phyloP scores from a whole-genome alignment of 1,139 yeast genomes.

The Zygoascus hellenicus region DNA sequence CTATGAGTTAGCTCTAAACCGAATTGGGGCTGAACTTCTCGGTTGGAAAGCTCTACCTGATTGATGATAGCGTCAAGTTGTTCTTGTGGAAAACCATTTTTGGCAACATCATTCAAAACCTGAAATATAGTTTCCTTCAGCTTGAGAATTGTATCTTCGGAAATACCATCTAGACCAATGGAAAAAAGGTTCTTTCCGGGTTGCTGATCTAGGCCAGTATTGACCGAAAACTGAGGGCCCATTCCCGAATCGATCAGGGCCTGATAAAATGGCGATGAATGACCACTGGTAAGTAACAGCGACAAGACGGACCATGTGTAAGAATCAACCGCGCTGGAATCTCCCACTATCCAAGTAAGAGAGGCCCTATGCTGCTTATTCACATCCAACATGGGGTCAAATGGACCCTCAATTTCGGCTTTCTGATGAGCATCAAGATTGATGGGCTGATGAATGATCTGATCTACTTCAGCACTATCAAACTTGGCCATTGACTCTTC shows the following conservation, averaged over 20 bases:
- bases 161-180: slow-evolving; percentile 77
- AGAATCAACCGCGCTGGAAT: slow-evolving; percentile 60
- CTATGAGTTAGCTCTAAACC: slow-evolving; percentile 76
- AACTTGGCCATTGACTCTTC: slow-evolving; percentile 48
- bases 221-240: slow-evolving; percentile 83
- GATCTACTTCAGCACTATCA: slow-evolving; percentile 29
- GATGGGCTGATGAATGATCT: slow-evolving; percentile 40
- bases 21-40: slow-evolving; percentile 84
- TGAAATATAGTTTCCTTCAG: slow-evolving; percentile 42
- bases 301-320: slow-evolving; percentile 71
- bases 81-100: slow-evolving; percentile 46
- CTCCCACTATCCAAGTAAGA: slow-evolving; percentile 80
- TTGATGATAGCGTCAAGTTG: slow-evolving; percentile 81
- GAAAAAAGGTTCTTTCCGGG: slow-evolving; percentile 77
- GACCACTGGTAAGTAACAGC: slow-evolving; percentile 79
- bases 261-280: slow-evolving; percentile 83
- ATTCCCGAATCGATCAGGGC: slow-evolving; percentile 74
- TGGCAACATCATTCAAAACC: slow-evolving; percentile 32
- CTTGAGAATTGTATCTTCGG: slow-evolving; percentile 43
- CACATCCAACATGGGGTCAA: slow-evolving; percentile 73
- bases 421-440: slow-evolving; percentile 34
- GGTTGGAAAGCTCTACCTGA: slow-evolving; percentile 77
- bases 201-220: slow-evolving; percentile 81
- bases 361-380: slow-evolving; percentile 73
- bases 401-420: slow-evolving; percentile 59